Percentiles rank a stretch among this genome's conserved stretches.
phyloP scores from a whole-genome alignment of 169 alveolate genomes.

The Eimeria necatrix region DNA sequence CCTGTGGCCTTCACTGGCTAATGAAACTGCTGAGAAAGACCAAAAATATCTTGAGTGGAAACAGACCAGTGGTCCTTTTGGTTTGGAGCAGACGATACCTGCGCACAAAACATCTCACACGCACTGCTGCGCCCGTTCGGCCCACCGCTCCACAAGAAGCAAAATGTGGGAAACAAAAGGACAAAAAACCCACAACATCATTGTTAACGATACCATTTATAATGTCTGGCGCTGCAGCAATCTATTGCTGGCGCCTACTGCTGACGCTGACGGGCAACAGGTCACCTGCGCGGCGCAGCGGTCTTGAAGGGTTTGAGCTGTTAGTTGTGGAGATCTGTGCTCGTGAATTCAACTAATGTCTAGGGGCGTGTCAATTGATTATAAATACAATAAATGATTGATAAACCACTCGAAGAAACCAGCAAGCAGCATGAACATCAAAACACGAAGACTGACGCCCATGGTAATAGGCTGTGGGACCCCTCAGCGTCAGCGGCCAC shows the following conservation, averaged over 20 bases:
- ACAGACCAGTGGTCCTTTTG: neutral
- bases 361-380: conserved; percentile 60
- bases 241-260: neutral
- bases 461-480: no score
- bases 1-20: conserved; percentile 39
- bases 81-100: conserved; percentile 49
- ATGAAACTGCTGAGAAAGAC: neutral
- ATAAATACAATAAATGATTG: neutral
- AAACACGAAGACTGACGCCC: no score
- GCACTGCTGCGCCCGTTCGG: neutral
- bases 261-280: conserved; percentile 19
- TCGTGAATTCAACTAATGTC: conserved; percentile 2
- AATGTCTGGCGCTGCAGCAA: neutral
- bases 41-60: neutral
- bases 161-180: no score
- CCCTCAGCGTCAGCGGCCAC: no score
- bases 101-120: neutral
- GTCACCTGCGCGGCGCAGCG: conserved; percentile 76
- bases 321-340: conserved; percentile 23
- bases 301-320: conserved; percentile 50
- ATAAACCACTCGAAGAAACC: no score
- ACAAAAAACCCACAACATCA: neutral
- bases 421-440: no score
- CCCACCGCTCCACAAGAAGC: neutral
- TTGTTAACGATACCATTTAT: neutral